Conservation (phyloP, 2,329 filamentous ascomycete species). For the Penicillium sp. region DNA sequence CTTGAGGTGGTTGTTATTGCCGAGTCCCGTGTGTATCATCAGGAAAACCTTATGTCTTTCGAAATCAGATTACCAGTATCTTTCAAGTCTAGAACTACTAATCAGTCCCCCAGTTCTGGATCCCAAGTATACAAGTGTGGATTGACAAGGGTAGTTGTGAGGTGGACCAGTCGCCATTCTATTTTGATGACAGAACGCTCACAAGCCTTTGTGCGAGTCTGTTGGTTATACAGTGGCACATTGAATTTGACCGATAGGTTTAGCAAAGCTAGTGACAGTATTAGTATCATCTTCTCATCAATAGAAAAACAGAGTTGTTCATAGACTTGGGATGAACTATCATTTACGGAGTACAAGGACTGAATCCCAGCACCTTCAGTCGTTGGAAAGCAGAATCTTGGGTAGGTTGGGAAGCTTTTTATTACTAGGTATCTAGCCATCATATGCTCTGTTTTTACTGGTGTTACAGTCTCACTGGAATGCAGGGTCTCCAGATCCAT, state of each 20-base stretch:
- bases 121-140: background rate
- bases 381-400: background rate
- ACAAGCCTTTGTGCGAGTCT: background rate
- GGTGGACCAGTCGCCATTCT: too few species aligned
- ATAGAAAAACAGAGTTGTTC: background rate
- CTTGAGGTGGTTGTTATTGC: background rate
- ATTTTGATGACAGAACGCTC: background rate
- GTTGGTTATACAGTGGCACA: background rate
- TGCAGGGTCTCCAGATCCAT: background rate
- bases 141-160: background rate
- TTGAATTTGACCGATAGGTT: background rate
- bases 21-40: background rate
- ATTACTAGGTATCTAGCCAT: background rate
- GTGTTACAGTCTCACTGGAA: conserved; percentile 2
- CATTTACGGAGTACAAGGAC: background rate
- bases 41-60: too few species aligned
- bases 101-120: background rate
- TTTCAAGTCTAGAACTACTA: background rate
- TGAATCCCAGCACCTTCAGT: background rate
- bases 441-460: background rate
- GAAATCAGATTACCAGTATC: background rate
- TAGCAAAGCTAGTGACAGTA: background rate
- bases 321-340: too few species aligned
- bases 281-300: too few species aligned
- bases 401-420: background rate